phyloP scores from a whole-genome alignment of 1,139 yeast genomes.

The Saccharomyces hybrid region DNA sequence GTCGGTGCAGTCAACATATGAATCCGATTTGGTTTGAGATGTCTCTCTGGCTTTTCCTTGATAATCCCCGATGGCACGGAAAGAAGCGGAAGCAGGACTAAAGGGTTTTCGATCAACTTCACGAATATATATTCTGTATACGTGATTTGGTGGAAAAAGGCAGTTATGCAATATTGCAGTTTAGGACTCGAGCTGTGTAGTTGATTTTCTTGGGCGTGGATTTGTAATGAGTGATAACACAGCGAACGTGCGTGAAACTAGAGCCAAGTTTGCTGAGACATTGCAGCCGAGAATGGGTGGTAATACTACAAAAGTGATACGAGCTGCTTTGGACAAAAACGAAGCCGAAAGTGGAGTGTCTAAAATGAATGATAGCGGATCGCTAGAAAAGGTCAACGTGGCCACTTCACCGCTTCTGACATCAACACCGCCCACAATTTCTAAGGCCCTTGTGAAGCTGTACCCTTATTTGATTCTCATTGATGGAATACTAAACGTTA shows the following conservation, averaged over 20 bases:
- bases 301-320: slow-evolving; percentile 22
- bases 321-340: slow-evolving; percentile 25
- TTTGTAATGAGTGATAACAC: slow-evolving; percentile 15
- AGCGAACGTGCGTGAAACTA: slow-evolving; percentile 17
- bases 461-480: slow-evolving; percentile 75
- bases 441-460: slow-evolving; percentile 71
- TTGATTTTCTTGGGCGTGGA: neutral
- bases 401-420: slow-evolving; percentile 54
- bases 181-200: neutral
- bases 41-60: neutral
- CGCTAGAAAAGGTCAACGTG: slow-evolving; percentile 2
- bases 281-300: slow-evolving; percentile 26
- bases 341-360: slow-evolving; percentile 3
- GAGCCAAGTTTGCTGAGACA: slow-evolving; percentile 27
- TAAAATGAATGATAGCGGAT: slow-evolving; percentile 9
- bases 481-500: slow-evolving; percentile 58
- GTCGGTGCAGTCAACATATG: too few species aligned
- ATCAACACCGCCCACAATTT: slow-evolving; percentile 85
- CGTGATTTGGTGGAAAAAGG: neutral
- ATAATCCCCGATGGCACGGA: neutral
- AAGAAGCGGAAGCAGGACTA: neutral
- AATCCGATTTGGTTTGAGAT: too few species aligned
- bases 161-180: neutral
- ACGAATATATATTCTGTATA: neutral
- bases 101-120: neutral